phyloP scores from a whole-genome alignment of 2,329 filamentous ascomycete genomes.

The Colletotrichum gloeosporioides region DNA sequence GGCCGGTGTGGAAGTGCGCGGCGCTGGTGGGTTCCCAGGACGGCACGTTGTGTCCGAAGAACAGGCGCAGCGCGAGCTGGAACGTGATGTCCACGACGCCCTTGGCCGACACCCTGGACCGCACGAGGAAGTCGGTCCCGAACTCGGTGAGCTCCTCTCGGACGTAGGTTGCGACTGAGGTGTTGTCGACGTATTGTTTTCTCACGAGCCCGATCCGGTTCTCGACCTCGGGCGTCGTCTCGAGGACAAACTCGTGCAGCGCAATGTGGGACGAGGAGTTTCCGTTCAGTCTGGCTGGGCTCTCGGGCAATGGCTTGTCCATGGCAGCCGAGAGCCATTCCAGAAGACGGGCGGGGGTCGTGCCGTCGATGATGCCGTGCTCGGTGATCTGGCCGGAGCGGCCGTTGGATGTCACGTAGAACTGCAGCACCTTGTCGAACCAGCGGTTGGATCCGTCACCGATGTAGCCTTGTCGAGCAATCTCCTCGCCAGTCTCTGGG shows the following conservation, averaged over 20 bases:
- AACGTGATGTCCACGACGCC: conserved; percentile 22
- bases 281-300: background rate
- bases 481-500: conserved; percentile 19
- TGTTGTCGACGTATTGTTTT: background rate
- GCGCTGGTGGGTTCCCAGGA: conserved; percentile 26
- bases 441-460: conserved; percentile 29
- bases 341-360: background rate
- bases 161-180: background rate
- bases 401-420: conserved; percentile 28
- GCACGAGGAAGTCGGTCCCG: conserved; percentile 7
- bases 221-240: background rate
- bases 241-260: conserved; percentile 8
- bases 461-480: conserved; percentile 12
- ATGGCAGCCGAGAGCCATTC: background rate
- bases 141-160: conserved; percentile 11
- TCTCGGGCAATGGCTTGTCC: background rate
- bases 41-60: conserved; percentile 25
- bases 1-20: conserved; percentile 26
- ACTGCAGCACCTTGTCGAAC: conserved; percentile 29
- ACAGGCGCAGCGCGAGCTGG: conserved; percentile 25
- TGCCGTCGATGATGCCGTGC: conserved; percentile 28
- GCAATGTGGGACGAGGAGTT: background rate
- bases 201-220: background rate
- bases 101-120: conserved; percentile 16
- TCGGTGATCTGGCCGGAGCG: conserved; percentile 25